These are phyloP conservation scores for Annona squamosa DNA, from an alignment of 164 flowering plant species.

Conservation along the genomic window DNA sequence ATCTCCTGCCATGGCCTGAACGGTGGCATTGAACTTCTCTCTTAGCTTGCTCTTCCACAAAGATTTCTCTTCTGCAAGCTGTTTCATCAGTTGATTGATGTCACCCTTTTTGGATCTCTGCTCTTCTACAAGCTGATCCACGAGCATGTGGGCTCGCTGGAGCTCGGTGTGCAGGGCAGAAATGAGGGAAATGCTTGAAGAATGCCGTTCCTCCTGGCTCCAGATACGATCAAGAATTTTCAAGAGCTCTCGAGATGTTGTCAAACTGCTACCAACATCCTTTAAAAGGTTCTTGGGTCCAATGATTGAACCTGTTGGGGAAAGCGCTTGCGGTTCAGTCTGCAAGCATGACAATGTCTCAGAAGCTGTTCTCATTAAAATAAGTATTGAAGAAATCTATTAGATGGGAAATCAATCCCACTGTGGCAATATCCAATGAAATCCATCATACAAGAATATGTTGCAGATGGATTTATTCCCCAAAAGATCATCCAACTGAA, in stretches of 20 bases:
- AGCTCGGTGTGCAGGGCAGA: slow-evolving; percentile 88
- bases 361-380: not conserved
- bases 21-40: slow-evolving; percentile 51
- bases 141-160: slow-evolving; percentile 67
- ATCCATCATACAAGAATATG: not conserved
- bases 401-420: not conserved
- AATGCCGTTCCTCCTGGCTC: slow-evolving; percentile 64
- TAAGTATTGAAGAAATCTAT: not conserved
- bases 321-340: slow-evolving; percentile 62
- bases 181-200: slow-evolving; percentile 69
- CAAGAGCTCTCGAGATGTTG: slow-evolving; percentile 84
- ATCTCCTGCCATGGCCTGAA: slow-evolving; percentile 61
- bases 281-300: slow-evolving; percentile 53
- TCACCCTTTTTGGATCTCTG: slow-evolving; percentile 51
- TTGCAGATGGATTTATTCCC: not conserved
- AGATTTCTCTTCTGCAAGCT: slow-evolving; percentile 75
- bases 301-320: slow-evolving; percentile 39
- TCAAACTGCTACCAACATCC: slow-evolving; percentile 68
- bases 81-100: slow-evolving; percentile 52
- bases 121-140: slow-evolving; percentile 69
- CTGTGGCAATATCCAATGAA: not conserved
- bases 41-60: slow-evolving; percentile 68
- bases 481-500: not conserved
- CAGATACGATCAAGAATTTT: slow-evolving; percentile 74
- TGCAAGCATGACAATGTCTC: slow-evolving; percentile 17